These are phyloP conservation scores for Hypoxylon sp. DNA, from an alignment of 2,329 filamentous ascomycete species.

Conservation along the genomic window DNA sequence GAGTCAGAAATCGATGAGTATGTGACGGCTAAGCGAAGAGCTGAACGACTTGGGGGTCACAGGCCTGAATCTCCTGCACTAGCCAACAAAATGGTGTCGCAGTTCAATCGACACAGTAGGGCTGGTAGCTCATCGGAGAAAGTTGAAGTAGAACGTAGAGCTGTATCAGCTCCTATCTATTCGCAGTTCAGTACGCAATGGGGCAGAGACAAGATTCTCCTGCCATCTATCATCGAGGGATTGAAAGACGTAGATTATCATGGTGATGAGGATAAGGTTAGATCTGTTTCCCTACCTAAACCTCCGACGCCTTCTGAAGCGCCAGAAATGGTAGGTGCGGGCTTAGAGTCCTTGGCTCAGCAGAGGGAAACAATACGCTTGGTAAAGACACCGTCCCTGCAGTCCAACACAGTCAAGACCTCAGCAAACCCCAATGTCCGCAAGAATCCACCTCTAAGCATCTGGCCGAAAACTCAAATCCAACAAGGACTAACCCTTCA, in stretches of 20 bases:
- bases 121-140: slow-evolving; percentile 34
- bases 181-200: slow-evolving; percentile 58
- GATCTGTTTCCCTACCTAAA: slow-evolving; percentile 62
- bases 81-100: slow-evolving; percentile 36
- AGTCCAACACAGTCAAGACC: slow-evolving; percentile 53
- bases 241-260: slow-evolving; percentile 46
- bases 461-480: slow-evolving; percentile 27
- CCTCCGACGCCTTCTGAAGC: slow-evolving; percentile 30
- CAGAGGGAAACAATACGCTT: slow-evolving; percentile 69
- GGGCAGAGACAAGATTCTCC: slow-evolving; percentile 56
- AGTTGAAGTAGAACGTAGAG: slow-evolving; percentile 60
- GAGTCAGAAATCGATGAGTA: slow-evolving; percentile 50
- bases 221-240: slow-evolving; percentile 67
- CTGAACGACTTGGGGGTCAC: slow-evolving; percentile 19
- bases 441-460: slow-evolving; percentile 55
- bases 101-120: slow-evolving; percentile 38
- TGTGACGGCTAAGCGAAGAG: slow-evolving; percentile 44
- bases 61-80: slow-evolving; percentile 34
- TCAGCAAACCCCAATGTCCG: slow-evolving; percentile 61
- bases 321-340: slow-evolving; percentile 54
- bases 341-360: slow-evolving; percentile 63
- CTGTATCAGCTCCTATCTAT: slow-evolving; percentile 67
- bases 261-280: slow-evolving; percentile 55
- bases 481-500: slow-evolving; percentile 45
- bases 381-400: slow-evolving; percentile 64